These are phyloP conservation scores for Fusarium newnesense DNA, from an alignment of 2,329 filamentous ascomycete genomes.

Conservation along the genomic window DNA sequence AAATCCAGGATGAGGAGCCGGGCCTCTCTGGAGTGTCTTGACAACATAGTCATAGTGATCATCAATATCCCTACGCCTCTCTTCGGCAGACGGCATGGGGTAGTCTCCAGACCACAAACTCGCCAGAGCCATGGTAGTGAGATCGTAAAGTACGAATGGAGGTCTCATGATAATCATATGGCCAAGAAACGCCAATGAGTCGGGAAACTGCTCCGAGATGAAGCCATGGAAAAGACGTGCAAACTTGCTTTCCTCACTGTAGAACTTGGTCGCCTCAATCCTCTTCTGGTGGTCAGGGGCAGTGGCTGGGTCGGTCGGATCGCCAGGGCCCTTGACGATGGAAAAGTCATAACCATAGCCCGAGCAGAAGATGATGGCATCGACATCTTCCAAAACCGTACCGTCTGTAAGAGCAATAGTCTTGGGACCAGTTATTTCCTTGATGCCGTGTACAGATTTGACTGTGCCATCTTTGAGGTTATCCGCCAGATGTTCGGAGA, in stretches of 20 bases:
- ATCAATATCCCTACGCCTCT: constrained; percentile 45
- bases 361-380: constrained; percentile 48
- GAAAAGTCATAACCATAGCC: constrained; percentile 48
- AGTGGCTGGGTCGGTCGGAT: constrained; percentile 42
- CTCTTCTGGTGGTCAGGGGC: constrained; percentile 42
- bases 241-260: constrained; percentile 38
- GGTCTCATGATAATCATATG: constrained; percentile 41
- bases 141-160: constrained; percentile 44
- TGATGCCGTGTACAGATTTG: constrained; percentile 42
- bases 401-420: constrained; percentile 46
- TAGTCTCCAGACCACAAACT: constrained; percentile 44
- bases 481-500: constrained; percentile 44
- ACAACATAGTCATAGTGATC: constrained; percentile 41
- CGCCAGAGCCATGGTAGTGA: constrained; percentile 46
- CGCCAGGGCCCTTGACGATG: constrained; percentile 41
- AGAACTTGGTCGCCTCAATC: constrained; percentile 37
- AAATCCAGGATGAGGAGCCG: constrained; percentile 41
- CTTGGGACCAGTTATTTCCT: constrained; percentile 44
- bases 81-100: constrained; percentile 30
- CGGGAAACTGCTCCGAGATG: constrained; percentile 47
- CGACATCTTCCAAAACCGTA: constrained; percentile 46
- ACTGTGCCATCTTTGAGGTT: constrained; percentile 44
- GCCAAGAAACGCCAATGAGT: constrained; percentile 47
- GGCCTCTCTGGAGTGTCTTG: constrained; percentile 36
- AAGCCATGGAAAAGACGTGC: constrained; percentile 47